phyloP scores from a whole-genome alignment of 306 rosid species.

The Trifolium repens region DNA sequence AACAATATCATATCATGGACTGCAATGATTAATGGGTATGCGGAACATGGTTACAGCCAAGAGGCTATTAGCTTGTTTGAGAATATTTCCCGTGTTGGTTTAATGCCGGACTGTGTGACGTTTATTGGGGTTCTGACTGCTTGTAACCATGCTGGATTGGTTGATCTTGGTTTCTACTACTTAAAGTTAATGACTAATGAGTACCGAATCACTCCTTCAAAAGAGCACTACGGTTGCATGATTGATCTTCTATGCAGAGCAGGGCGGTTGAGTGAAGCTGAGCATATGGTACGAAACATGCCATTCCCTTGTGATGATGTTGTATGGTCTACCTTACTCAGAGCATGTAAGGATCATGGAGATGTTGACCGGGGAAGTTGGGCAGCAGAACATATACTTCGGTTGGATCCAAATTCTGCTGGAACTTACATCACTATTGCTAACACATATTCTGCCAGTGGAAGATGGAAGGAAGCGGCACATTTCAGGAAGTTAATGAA shows the following conservation, averaged over 20 bases:
- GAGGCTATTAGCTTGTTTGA: constrained; percentile 77
- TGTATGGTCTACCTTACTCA: constrained; percentile 83
- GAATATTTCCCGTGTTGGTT: constrained; percentile 55
- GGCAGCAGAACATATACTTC: constrained; percentile 68
- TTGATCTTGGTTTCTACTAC: constrained; percentile 73
- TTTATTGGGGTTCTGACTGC: constrained; percentile 77
- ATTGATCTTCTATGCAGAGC: constrained; percentile 87
- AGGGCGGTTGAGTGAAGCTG: constrained; percentile 73
- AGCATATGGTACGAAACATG: constrained; percentile 63
- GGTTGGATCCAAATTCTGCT: constrained; percentile 65
- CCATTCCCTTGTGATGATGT: constrained; percentile 68
- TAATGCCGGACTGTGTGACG: constrained; percentile 70
- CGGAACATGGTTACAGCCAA: constrained; percentile 73
- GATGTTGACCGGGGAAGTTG: constrained; percentile 67
- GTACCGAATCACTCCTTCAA: constrained; percentile 62
- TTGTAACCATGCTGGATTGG: constrained; percentile 81
- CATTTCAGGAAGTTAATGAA: constrained; percentile 69
- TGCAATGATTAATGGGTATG: constrained; percentile 79
- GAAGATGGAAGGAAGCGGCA: constrained; percentile 78
- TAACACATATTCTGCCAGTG: constrained; percentile 69
- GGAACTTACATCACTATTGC: constrained; percentile 77
- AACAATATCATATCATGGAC: constrained; percentile 75
- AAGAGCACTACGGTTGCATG: constrained; percentile 81
- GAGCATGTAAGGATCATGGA: constrained; percentile 71
- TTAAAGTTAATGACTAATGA: constrained; percentile 57